phyloP scores from a whole-genome alignment of 108 stramenopile genomes.

The Cyclotella choctawhatcheeana region DNA sequence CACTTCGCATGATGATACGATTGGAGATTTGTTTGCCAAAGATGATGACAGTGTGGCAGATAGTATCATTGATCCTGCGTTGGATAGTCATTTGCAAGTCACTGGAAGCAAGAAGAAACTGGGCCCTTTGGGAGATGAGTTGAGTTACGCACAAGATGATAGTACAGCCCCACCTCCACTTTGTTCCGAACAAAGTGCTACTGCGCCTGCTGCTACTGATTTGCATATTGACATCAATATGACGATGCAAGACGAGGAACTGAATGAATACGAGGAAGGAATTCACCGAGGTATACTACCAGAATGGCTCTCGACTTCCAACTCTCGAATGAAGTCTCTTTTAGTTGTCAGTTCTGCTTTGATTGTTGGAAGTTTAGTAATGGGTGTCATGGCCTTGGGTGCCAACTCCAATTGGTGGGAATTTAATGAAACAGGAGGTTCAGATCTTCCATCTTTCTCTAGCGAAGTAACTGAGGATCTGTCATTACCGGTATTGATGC shows the following conservation, averaged over 20 bases:
- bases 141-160: conserved; percentile 18
- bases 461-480: no score
- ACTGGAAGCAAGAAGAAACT: conserved; percentile 8
- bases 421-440: no score
- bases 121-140: conserved; percentile 41
- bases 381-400: conserved; percentile 15
- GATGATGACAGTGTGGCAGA: background rate
- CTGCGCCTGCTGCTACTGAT: no score
- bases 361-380: conserved; percentile 25
- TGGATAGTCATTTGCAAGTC: background rate
- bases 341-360: conserved; percentile 1
- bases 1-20: background rate
- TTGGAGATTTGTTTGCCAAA: conserved; percentile 5
- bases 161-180: background rate
- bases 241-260: background rate
- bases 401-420: background rate
- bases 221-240: background rate
- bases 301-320: conserved; percentile 14
- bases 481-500: background rate
- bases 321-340: background rate
- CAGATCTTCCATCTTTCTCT: no score
- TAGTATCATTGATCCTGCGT: no score
- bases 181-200: background rate
- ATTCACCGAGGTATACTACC: conserved; percentile 8
- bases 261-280: conserved; percentile 8